Evolutionary conservation across 1,284 basidiomycete genomes (phyloP), one percentile per base, ranked within the genome.

Genomic region (Cystobasidium pallidum): DNA sequence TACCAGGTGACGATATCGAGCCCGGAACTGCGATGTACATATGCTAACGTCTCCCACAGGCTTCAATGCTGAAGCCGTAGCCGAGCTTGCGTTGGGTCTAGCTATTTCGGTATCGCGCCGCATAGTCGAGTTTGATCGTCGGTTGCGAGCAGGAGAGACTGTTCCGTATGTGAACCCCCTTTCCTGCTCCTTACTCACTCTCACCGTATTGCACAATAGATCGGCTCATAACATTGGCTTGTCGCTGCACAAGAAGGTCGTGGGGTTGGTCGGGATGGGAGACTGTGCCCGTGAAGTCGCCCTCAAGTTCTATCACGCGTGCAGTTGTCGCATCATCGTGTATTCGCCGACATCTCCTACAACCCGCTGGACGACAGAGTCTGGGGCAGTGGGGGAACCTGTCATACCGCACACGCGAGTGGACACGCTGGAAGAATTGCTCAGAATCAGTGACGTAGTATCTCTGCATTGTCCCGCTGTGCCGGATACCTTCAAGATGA

Each of bases 391-490:
- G 6, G 77, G 76, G 19, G 75, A 76, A 1, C 19, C 61, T 17
- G 2, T 70, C 59, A 73, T 77, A 51, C 73, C 74, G 8, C 76
- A 77, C 51, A 51, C 26, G 15, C 66, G 76, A 15, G 75, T 77
- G 19, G 52, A 65, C 28, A 66, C 77, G 0, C 80, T 85, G 19
- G 80, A 82, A 11, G 80, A 81, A 45, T 77, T 85, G 7, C 88
- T 99, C 70, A 79, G 83, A 63, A 83, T 88, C 75, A 87, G 94
- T 62, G 95, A 99, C 82, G 99, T 97, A 79, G 89, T 99, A 79
- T 91, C 94, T 1, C 86, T 99, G 8, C 95, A 99, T 81, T 92
- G 99, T 8, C 95, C 95, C 73, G 95, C 98, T 81, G 87, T 95
- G 21, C 88, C 92, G 11, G 96, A 99, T 82, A 99, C 96, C 34